phyloP scores from a whole-genome alignment of 257 asterid species.

The Linaria vulgaris region DNA sequence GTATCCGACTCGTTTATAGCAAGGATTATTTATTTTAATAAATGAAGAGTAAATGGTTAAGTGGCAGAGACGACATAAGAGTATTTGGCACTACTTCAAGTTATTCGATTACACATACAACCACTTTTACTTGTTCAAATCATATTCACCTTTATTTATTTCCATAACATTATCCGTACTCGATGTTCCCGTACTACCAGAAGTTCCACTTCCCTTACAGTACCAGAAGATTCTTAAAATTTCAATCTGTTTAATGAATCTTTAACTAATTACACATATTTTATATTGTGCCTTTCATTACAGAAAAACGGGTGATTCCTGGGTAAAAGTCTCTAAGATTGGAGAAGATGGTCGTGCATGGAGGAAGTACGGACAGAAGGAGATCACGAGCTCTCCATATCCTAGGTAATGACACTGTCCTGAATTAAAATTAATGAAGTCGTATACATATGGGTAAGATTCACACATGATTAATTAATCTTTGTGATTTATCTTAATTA shows the following conservation, averaged over 20 bases:
- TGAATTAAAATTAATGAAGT: no score
- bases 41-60: no score
- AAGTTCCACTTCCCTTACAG: background rate
- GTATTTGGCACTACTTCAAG: no score
- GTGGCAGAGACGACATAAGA: no score
- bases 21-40: no score
- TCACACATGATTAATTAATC: no score
- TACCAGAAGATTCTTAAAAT: background rate
- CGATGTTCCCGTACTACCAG: background rate
- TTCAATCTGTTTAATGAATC: background rate
- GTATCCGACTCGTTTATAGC: no score
- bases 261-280: background rate
- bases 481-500: background rate
- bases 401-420: constrained; percentile 23
- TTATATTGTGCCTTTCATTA: background rate
- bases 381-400: constrained; percentile 7
- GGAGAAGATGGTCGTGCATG: no score
- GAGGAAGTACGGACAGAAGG: constrained; percentile 35
- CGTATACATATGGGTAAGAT: no score
- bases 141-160: no score
- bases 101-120: no score
- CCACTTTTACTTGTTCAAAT: no score
- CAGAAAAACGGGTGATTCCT: constrained; percentile 23
- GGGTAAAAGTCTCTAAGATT: constrained; percentile 9
- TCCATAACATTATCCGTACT: background rate